Evolutionary conservation across 139 green algal genomes (phyloP).

Genomic region (Chloropicon primus): DNA sequence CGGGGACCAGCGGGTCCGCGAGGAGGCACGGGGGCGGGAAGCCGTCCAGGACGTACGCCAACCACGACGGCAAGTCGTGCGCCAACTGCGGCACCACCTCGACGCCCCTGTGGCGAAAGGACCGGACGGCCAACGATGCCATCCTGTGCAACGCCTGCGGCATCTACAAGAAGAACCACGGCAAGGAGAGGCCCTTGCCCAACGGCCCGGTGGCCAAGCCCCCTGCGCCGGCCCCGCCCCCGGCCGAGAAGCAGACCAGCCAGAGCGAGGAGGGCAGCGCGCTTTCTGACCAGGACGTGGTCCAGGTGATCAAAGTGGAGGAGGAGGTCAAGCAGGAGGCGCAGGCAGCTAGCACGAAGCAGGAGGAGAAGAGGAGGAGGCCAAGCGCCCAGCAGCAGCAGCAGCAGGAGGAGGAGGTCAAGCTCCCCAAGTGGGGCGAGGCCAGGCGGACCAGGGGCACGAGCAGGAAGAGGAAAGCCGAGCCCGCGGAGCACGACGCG

Average conservation of each 20-base stretch:
- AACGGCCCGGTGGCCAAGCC: background rate
- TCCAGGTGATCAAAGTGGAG: too few relatives aligned
- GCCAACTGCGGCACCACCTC: conserved; percentile 48
- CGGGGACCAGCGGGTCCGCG: background rate
- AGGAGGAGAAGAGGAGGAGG: too few relatives aligned
- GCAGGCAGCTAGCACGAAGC: too few relatives aligned
- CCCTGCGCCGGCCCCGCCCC: too few relatives aligned
- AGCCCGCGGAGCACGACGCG: background rate
- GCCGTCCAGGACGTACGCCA: background rate
- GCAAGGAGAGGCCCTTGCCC: conserved; percentile 26
- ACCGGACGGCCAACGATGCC: conserved; percentile 18
- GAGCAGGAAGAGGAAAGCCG: background rate
- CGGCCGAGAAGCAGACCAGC: too few relatives aligned
- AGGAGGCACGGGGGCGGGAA: background rate
- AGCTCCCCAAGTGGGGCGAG: background rate
- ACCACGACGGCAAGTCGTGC: conserved; percentile 20
- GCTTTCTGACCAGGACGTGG: background rate
- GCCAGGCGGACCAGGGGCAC: background rate
- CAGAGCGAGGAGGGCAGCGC: background rate
- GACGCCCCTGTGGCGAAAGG: conserved; percentile 59
- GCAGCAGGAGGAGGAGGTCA: too few relatives aligned
- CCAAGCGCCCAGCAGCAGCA: too few relatives aligned
- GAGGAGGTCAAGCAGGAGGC: too few relatives aligned
- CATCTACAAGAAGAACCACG: conserved; percentile 61
- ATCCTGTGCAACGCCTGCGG: conserved; percentile 66